phyloP scores from a whole-genome alignment of 2,329 filamentous ascomycete genomes.

The Aspergillus luchuensis region DNA sequence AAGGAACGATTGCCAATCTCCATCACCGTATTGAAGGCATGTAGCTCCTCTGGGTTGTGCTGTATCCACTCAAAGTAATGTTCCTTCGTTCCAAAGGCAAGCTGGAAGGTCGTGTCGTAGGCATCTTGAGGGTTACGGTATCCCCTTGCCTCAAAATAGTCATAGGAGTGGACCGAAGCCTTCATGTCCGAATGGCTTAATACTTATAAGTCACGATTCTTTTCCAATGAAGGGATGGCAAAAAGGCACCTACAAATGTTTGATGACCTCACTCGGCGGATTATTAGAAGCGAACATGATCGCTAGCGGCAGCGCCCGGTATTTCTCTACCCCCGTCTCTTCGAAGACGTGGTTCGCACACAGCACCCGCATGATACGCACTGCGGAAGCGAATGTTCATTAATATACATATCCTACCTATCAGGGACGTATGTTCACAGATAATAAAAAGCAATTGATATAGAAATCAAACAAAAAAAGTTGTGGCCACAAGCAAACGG shows the following conservation, averaged over 20 bases:
- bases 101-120: constrained; percentile 33
- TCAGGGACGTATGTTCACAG: too few species aligned
- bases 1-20: background rate
- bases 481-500: too few species aligned
- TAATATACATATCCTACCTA: too few species aligned
- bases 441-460: too few species aligned
- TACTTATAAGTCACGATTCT: too few species aligned
- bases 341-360: too few species aligned
- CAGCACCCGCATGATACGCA: constrained; percentile 1
- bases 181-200: constrained; percentile 14
- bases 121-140: constrained; percentile 34
- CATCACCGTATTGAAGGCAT: constrained; percentile 36
- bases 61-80: constrained; percentile 33
- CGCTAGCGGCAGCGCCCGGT: too few species aligned
- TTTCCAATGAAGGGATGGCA: too few species aligned
- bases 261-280: constrained; percentile 14
- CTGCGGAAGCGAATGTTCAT: constrained; percentile 1
- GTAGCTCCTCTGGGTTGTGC: constrained; percentile 19
- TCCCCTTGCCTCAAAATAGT: constrained; percentile 31
- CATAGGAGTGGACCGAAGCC: constrained; percentile 21
- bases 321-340: too few species aligned
- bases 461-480: too few species aligned
- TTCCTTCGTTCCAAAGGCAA: constrained; percentile 23
- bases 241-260: constrained; percentile 22
- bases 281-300: background rate